Evolutionary conservation across 441 rosid genomes (phyloP), one percentile per base, ranked within the genome.

Genomic region (Brassica balearica): DNA sequence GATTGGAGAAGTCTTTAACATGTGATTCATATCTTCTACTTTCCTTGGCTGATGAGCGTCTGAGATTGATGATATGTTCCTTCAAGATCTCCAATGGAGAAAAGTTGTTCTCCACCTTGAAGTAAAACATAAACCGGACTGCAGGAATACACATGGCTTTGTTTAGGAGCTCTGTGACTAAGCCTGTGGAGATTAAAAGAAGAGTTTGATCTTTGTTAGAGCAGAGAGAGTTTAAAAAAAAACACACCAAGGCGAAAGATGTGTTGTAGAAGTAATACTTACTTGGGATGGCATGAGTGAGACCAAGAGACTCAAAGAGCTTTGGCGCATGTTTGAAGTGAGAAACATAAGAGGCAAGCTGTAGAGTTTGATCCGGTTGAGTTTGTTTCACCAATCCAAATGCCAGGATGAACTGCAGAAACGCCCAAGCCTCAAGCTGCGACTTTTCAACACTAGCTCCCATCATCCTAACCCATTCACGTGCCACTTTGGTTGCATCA

Each of bases 231-330:
- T 3, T 25, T 25, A 25, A 25, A 25, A 25, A 25, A 23, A 25
- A 25, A 25, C 0, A 38, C 46, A 9, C 53, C 12, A 46, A 46
- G 6, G 1, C n/a, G 64, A 53, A 32, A 70, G 22, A 22, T 22
- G 53, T 56, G 32, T 56, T 41, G 14, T 34, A 29, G 11, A 66
- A 66, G 56, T 20, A 65, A 38, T 14, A 79, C 78, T 79, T 62
- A 79, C 82, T 3, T 68, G 66, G 51, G 71, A 73, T 38, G 51
- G 53, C 48, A 7, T 12, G 3, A 20, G 27, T 9, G 58, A 79
- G 78, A 67, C 78, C 74, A 68, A 79, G 78, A 53, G 78, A 68
- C 0, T 62, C 14, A 53, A 73, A 73, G 65, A 79, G 78, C n/a
- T 68, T 62, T 14, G 82, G 82, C 62, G 82, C 82, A 25, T 62